phyloP scores from a whole-genome alignment of 352 stramenopile genomes.

The Peronospora belbahrii region DNA sequence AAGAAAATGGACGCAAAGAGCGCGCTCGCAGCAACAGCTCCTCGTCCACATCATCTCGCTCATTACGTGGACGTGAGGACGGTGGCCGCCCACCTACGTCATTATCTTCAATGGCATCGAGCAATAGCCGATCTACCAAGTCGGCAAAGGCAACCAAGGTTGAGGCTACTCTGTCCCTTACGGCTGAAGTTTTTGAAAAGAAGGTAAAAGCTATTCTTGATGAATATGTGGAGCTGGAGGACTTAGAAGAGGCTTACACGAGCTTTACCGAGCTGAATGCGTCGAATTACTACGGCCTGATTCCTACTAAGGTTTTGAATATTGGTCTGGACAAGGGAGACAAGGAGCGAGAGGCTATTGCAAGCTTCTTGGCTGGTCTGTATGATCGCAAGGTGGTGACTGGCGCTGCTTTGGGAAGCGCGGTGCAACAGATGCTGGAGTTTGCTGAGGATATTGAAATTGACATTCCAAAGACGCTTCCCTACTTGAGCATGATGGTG shows the following conservation, averaged over 20 bases:
- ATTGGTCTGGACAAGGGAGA: constrained; percentile 64
- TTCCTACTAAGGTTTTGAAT: constrained; percentile 50
- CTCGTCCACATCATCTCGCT: constrained; percentile 28
- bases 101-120: constrained; percentile 20
- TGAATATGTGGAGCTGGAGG: constrained; percentile 79
- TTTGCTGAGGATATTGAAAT: constrained; percentile 78
- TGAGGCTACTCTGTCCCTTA: constrained; percentile 20
- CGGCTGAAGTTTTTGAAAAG: constrained; percentile 67
- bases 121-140: constrained; percentile 10
- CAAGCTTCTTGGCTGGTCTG: constrained; percentile 45
- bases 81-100: constrained; percentile 35
- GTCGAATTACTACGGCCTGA: constrained; percentile 34
- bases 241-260: constrained; percentile 66
- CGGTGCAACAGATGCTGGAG: constrained; percentile 58
- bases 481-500: constrained; percentile 68
- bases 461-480: constrained; percentile 64
- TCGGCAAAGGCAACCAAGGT: constrained; percentile 14
- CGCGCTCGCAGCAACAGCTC: constrained; percentile 47
- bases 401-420: constrained; percentile 25
- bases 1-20: constrained; percentile 32
- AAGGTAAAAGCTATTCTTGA: constrained; percentile 79
- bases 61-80: constrained; percentile 16
- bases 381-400: constrained; percentile 44
- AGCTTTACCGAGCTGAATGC: constrained; percentile 57
- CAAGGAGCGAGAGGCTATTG: constrained; percentile 50